Evolutionary conservation across 1,284 basidiomycete genomes (phyloP).

Genomic region (Cutaneotrichosporon sp.): DNA sequence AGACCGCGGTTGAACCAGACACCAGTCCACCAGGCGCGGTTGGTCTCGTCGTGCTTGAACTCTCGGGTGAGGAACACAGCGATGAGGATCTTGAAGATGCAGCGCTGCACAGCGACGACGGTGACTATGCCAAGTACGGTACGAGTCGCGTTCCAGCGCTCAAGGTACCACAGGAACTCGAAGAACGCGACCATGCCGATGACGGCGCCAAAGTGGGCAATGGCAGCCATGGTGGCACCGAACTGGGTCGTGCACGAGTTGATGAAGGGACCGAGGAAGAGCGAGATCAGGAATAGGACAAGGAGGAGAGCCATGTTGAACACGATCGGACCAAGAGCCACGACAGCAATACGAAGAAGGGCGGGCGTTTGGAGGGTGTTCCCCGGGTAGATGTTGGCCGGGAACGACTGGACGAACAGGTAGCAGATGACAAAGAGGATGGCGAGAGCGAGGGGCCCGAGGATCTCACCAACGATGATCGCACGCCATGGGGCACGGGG

Average conservation of each 20-base stretch:
- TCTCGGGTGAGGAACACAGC: constrained; percentile 87
- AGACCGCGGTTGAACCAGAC: constrained; percentile 91
- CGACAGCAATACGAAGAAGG: constrained; percentile 85
- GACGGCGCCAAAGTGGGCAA: constrained; percentile 73
- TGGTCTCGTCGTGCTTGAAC: constrained; percentile 96
- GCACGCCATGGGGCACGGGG: constrained; percentile 86
- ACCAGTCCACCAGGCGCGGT: constrained; percentile 93
- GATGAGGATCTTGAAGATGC: constrained; percentile 85
- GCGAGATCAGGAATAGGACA: constrained; percentile 77
- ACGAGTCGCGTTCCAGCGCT: constrained; percentile 85
- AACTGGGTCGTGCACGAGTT: constrained; percentile 78
- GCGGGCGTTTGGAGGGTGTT: constrained; percentile 57
- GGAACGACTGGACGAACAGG: constrained; percentile 66
- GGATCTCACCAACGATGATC: constrained; percentile 78
- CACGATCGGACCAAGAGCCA: constrained; percentile 89
- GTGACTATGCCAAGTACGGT: constrained; percentile 84
- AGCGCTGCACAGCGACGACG: constrained; percentile 80
- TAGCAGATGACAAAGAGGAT: constrained; percentile 80
- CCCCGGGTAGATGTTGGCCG: constrained; percentile 36
- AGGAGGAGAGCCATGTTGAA: constrained; percentile 89
- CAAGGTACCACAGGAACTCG: constrained; percentile 92
- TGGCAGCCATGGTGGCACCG: constrained; percentile 81
- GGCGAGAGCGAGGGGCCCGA: constrained; percentile 79
- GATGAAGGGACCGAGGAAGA: constrained; percentile 82
- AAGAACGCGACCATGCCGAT: constrained; percentile 85